These are phyloP conservation scores for Botryotinia calthae DNA, from an alignment of 2,329 filamentous ascomycete genomes.

Conservation along the genomic window DNA sequence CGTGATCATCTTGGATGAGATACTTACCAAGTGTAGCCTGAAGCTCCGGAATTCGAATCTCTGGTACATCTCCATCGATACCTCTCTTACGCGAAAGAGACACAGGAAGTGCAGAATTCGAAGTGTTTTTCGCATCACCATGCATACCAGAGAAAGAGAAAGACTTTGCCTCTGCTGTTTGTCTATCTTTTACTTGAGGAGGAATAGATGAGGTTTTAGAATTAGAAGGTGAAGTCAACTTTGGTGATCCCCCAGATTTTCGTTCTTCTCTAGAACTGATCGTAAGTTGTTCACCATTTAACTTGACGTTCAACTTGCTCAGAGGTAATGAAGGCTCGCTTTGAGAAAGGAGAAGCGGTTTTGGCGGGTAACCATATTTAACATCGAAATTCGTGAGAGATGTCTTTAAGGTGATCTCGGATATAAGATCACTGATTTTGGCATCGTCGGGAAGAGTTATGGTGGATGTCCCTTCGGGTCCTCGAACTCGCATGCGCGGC, in stretches of 20 bases:
- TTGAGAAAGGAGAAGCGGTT: conserved; percentile 61
- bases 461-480: conserved; percentile 68
- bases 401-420: conserved; percentile 61
- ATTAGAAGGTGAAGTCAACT: background rate
- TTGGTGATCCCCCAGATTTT: background rate
- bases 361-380: conserved; percentile 82
- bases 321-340: conserved; percentile 45
- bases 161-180: background rate
- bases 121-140: conserved; percentile 4
- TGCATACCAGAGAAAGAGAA: conserved; percentile 25
- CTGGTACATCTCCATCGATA: conserved; percentile 38
- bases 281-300: conserved; percentile 69
- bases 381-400: conserved; percentile 66
- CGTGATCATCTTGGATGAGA: conserved; percentile 7
- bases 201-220: background rate
- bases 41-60: conserved; percentile 47
- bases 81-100: conserved; percentile 32
- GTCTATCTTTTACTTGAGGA: background rate
- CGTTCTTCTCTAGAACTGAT: conserved; percentile 40
- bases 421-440: conserved; percentile 59
- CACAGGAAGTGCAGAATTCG: conserved; percentile 25
- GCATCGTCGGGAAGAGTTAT: conserved; percentile 67
- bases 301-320: conserved; percentile 56
- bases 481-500: conserved; percentile 66
- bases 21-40: conserved; percentile 51